These are phyloP conservation scores for Marasmius sp. DNA, from an alignment of 1,284 basidiomycete genomes.

Conservation along the genomic window DNA sequence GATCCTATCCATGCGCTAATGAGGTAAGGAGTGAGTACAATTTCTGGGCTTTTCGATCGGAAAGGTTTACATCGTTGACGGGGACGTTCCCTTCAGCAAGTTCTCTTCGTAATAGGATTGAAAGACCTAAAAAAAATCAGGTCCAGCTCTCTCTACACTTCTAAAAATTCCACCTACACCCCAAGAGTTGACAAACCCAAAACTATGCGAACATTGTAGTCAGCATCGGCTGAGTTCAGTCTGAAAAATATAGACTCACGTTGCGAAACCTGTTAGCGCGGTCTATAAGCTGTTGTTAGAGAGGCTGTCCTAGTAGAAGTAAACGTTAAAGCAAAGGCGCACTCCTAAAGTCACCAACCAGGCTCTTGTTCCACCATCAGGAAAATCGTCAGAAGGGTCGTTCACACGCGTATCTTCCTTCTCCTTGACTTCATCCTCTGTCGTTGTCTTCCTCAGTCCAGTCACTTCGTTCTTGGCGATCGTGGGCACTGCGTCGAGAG, in stretches of 20 bases:
- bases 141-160: neutral
- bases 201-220: constrained; percentile 3
- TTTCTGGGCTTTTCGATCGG: neutral
- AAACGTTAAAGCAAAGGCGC: constrained; percentile 19
- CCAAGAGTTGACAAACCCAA: constrained; percentile 18
- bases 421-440: neutral
- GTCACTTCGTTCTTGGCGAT: neutral
- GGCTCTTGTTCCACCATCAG: constrained; percentile 53
- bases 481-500: neutral
- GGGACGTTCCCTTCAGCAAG: constrained; percentile 23
- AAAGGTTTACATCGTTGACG: constrained; percentile 42
- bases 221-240: neutral
- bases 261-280: constrained; percentile 6
- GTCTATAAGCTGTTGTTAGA: constrained; percentile 3
- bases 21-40: neutral
- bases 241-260: neutral
- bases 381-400: constrained; percentile 25
- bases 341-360: constrained; percentile 54
- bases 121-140: constrained; percentile 19
- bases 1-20: constrained; percentile 56
- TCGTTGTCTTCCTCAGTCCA: neutral
- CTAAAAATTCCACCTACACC: constrained; percentile 5
- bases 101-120: constrained; percentile 33
- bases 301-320: neutral
- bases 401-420: neutral